These are phyloP conservation scores for Fusarium sp. DNA, from an alignment of 2,329 filamentous ascomycete species.

Conservation along the genomic window DNA sequence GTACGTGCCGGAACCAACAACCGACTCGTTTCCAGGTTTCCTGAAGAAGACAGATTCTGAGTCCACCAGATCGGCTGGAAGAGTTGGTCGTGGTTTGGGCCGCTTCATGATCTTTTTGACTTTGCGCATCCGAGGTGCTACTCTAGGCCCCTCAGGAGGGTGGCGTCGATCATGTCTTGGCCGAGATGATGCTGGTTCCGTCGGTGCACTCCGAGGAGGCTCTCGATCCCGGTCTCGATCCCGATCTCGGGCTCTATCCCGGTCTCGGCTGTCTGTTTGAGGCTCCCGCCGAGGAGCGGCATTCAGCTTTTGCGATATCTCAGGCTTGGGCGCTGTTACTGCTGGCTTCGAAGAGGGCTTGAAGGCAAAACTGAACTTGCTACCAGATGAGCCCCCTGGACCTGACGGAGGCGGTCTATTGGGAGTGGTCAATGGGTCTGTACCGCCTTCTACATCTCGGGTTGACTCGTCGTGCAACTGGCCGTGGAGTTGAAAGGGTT, in stretches of 20 bases:
- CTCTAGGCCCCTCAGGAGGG: conserved; percentile 54
- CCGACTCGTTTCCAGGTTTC: conserved; percentile 97
- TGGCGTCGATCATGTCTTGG: conserved; percentile 53
- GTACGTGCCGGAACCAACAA: conserved; percentile 95
- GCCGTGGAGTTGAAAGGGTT: conserved; percentile 43
- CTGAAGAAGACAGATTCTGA: conserved; percentile 94
- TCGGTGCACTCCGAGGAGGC: conserved; percentile 64
- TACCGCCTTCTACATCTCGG: conserved; percentile 60
- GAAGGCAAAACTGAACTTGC: conserved; percentile 94
- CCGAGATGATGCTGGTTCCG: conserved; percentile 66
- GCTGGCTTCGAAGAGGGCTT: conserved; percentile 77
- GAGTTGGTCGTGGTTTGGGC: conserved; percentile 76
- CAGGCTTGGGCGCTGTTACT: conserved; percentile 70
- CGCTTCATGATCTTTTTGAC: conserved; percentile 78
- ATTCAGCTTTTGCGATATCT: conserved; percentile 78
- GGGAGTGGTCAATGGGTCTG: conserved; percentile 66
- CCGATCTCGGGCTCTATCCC: conserved; percentile 51
- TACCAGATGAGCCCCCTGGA: conserved; percentile 66
- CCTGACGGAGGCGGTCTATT: conserved; percentile 67
- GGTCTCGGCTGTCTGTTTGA: conserved; percentile 52
- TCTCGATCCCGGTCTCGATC: conserved; percentile 55
- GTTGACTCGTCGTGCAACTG: conserved; percentile 10
- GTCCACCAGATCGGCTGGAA: conserved; percentile 78
- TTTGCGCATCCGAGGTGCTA: conserved; percentile 68
- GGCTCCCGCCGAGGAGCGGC: conserved; percentile 65